phyloP scores from a whole-genome alignment of 306 rosid genomes.

The barrel medic (Medicago truncatula) region DNA sequence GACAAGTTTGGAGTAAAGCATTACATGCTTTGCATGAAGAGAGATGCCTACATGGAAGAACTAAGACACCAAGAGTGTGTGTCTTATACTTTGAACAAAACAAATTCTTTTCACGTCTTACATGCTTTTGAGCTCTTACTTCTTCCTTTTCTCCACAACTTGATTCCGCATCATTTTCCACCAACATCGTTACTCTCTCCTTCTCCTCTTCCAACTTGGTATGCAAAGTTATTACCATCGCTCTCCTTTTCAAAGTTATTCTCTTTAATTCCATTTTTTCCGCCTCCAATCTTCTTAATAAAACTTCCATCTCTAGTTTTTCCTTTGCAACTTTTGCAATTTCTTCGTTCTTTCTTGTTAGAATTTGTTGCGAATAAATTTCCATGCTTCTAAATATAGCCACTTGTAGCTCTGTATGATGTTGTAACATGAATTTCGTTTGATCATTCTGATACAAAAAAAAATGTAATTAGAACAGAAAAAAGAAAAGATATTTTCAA shows the following conservation, averaged over 20 bases:
- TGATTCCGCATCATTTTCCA: constrained; percentile 66
- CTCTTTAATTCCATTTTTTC: constrained; percentile 69
- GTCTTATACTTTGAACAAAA: not conserved
- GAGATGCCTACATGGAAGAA: constrained; percentile 52
- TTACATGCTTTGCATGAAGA: constrained; percentile 67
- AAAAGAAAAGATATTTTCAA: not conserved
- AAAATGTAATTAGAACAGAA: not conserved
- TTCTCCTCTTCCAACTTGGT: constrained; percentile 53
- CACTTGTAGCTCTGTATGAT: constrained; percentile 56
- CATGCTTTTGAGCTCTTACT: not conserved
- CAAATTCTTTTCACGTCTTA: not conserved
- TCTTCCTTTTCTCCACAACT: constrained; percentile 48
- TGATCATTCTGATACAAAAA: constrained; percentile 58
- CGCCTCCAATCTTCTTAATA: constrained; percentile 53
- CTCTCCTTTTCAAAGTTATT: constrained; percentile 66
- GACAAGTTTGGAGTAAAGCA: constrained; percentile 66
- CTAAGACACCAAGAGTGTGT: constrained; percentile 27
- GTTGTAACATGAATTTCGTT: constrained; percentile 47
- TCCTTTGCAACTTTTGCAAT: constrained; percentile 52
- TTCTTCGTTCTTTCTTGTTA: constrained; percentile 66
- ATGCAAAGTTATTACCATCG: constrained; percentile 50
- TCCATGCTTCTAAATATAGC: constrained; percentile 50
- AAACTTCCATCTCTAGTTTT: constrained; percentile 59
- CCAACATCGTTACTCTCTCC: constrained; percentile 9
- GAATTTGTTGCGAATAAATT: constrained; percentile 23